Percentiles rank a stretch among this genome's conserved stretches.
These are phyloP conservation scores for Vitis labrusca DNA, from an alignment of 164 flowering plant species.

Conservation along the genomic window DNA sequence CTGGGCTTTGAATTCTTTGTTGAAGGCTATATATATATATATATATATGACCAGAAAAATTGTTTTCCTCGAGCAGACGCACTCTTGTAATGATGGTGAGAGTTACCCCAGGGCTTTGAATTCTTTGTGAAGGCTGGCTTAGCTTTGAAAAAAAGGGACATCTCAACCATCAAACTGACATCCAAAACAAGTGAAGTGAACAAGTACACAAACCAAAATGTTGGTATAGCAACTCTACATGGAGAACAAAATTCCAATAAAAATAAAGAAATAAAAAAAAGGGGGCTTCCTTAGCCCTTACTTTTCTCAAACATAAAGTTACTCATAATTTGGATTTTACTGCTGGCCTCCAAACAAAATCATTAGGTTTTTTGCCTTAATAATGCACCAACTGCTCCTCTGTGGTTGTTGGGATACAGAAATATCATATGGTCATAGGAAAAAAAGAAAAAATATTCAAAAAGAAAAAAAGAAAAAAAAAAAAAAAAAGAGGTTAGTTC, in stretches of 20 bases:
- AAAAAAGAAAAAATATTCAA: no score
- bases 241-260: no score
- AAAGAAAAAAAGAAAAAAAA: no score
- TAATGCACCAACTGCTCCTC: conserved; percentile 12
- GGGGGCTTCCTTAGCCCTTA: conserved; percentile 34
- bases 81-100: no score
- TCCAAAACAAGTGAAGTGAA: conserved; percentile 5
- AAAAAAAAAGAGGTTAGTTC: no score
- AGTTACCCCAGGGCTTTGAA: neutral
- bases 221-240: conserved; percentile 10
- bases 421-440: neutral
- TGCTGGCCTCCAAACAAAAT: no score
- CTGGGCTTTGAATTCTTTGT: no score
- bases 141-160: conserved; percentile 33
- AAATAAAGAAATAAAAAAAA: no score
- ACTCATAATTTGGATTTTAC: conserved; percentile 12
- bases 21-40: no score
- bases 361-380: conserved; percentile 7
- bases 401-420: conserved; percentile 3
- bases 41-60: no score
- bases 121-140: conserved; percentile 16
- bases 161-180: conserved; percentile 10
- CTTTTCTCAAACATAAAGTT: conserved; percentile 48
- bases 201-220: conserved; percentile 1
- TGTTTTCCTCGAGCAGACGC: no score